Evolutionary conservation across 2,329 filamentous ascomycete genomes (phyloP).

Genomic region (Aureobasidium sp.): DNA sequence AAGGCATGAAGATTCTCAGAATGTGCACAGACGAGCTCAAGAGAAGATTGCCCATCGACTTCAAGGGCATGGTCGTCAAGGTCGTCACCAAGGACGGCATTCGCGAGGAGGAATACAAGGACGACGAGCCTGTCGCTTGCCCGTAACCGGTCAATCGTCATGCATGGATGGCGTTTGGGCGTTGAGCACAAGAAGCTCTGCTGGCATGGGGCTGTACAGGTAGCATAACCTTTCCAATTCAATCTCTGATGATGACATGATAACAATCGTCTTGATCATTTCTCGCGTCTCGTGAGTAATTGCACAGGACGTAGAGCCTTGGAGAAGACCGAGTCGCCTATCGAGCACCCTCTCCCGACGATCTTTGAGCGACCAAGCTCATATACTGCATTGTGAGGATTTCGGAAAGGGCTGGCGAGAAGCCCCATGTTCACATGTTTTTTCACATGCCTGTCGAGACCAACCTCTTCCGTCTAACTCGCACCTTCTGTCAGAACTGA

Average conservation of each 20-base stretch:
- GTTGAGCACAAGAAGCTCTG: constrained; percentile 9
- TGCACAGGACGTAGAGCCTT: neutral
- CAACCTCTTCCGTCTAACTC: neutral
- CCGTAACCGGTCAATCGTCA: constrained; percentile 2
- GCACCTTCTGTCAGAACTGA: neutral
- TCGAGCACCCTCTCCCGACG: neutral
- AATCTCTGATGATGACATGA: constrained; percentile 12
- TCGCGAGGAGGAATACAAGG: constrained; percentile 74
- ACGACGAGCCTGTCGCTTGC: constrained; percentile 34
- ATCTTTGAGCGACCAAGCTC: neutral
- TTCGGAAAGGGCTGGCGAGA: neutral
- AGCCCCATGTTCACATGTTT: neutral
- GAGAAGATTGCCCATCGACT: constrained; percentile 93
- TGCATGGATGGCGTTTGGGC: constrained; percentile 15
- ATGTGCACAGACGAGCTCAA: constrained; percentile 98
- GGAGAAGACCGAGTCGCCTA: neutral
- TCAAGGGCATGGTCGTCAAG: constrained; percentile 89
- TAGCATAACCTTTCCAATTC: constrained; percentile 15
- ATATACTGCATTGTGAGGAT: neutral
- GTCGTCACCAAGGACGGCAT: constrained; percentile 93
- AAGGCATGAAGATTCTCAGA: constrained; percentile 84
- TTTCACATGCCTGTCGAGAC: neutral
- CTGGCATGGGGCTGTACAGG: constrained; percentile 13
- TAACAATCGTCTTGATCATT: neutral
- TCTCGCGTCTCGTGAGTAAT: neutral